Evolutionary conservation across 2,329 filamentous ascomycete species (phyloP), one percentile per base, ranked within the genome.

Genomic region (Didymella pinodella): DNA sequence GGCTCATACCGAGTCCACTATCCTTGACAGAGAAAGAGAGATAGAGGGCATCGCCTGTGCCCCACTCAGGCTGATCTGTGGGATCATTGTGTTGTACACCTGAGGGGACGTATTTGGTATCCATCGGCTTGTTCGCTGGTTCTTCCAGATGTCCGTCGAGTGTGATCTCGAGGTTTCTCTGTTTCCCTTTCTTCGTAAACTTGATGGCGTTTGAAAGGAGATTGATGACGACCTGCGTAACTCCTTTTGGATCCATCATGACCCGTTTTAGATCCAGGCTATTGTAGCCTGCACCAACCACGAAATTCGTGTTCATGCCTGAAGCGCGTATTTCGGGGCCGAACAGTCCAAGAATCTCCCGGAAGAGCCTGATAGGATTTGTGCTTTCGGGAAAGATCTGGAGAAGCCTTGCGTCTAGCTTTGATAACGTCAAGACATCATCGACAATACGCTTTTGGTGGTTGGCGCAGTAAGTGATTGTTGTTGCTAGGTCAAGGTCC

Each of bases 271-370:
- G 78, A 1, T 83, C 77, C 4, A 60, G n/a, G 16, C 31, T 26
- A 16, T 78, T 78, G 67, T 87, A 89, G n/a, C 50, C 50, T 20
- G 64, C 63, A 3, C 12, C 65, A 25, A 8, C 52, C 3, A 82
- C 77, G 65, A 90, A 87, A 25, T 83, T 82, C 56, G 92, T 82
- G 47, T 85, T 79, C 55, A 93, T 91, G 51, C 87, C 84, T 20
- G 20, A 70, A 63, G 12, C 48, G 26, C 8, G 64, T 57, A 50
- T 62, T 64, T 59, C 57, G 14, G 47, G 47, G 3, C 22, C 36
- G 26, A 54, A 54, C 8, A 59, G 29, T 8, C 48, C 48, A n/a
- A 69, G 57, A 18, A 71, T 70, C 12, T 65, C 59, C 22, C 67
- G 64, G 52, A 65, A 71, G 64, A 74, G 65, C 10, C 63, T 62